Conservation (phyloP, 805 yeast species). For the Saccharomycopsis babjevae region DNA sequence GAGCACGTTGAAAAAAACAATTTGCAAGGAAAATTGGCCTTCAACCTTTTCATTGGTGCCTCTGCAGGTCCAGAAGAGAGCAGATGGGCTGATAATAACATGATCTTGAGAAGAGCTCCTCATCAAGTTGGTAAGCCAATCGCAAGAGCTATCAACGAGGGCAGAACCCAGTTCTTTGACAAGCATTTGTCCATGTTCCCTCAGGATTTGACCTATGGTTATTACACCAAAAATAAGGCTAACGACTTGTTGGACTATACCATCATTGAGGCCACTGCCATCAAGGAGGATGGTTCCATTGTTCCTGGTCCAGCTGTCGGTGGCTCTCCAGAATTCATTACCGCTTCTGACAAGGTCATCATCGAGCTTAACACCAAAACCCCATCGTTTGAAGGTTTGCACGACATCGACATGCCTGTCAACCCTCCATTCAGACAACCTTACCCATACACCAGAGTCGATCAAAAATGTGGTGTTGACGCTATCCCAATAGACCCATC, state of each 20-base stretch:
- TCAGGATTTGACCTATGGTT: conserved; percentile 96
- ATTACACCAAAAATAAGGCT: conserved; percentile 54
- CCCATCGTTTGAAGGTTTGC: conserved; percentile 93
- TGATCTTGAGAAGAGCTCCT: conserved; percentile 89
- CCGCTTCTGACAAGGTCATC: conserved; percentile 79
- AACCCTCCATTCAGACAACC: conserved; percentile 88
- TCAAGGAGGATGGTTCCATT: conserved; percentile 87
- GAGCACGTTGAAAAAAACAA: conserved; percentile 83
- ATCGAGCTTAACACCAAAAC: conserved; percentile 89
- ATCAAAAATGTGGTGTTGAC: conserved; percentile 59
- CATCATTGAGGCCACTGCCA: conserved; percentile 93
- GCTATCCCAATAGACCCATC: conserved; percentile 83
- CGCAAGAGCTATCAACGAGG: conserved; percentile 79
- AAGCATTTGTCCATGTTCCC: conserved; percentile 98
- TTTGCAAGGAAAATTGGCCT: conserved; percentile 75
- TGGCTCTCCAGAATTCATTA: conserved; percentile 87
- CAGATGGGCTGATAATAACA: conserved; percentile 82
- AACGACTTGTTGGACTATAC: conserved; percentile 71
- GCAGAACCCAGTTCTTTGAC: conserved; percentile 83
- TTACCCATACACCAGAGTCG: conserved; percentile 71
- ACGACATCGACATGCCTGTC: conserved; percentile 89
- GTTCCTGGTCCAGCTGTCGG: conserved; percentile 98
- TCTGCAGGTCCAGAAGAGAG: conserved; percentile 96
- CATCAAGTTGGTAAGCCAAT: conserved; percentile 98
- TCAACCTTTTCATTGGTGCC: conserved; percentile 94